phyloP scores from a whole-genome alignment of 305 asterid genomes.

The Stenogyne calaminthoides region DNA sequence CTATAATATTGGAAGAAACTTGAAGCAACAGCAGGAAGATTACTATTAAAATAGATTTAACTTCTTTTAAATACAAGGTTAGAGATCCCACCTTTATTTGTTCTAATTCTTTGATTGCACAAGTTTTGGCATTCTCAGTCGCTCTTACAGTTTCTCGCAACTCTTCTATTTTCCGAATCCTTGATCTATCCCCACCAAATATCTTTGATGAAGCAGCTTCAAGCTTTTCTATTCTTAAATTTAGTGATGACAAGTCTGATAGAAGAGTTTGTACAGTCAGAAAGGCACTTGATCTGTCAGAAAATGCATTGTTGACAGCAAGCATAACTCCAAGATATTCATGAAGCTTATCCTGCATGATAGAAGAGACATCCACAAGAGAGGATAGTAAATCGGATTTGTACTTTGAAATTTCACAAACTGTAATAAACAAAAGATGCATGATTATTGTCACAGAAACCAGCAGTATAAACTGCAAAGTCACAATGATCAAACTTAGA shows the following conservation, averaged over 20 bases:
- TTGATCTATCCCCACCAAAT: constrained; percentile 90
- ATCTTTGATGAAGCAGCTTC: constrained; percentile 92
- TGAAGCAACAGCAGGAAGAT: background rate
- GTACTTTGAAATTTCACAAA: constrained; percentile 5
- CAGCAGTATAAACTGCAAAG: constrained; percentile 15
- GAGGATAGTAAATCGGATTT: background rate
- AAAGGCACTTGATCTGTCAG: constrained; percentile 90
- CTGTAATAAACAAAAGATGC: background rate
- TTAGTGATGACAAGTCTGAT: constrained; percentile 75
- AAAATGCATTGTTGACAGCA: constrained; percentile 87
- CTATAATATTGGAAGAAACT: background rate
- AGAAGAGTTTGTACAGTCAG: constrained; percentile 88
- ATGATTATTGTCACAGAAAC: constrained; percentile 16
- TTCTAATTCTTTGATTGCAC: constrained; percentile 77
- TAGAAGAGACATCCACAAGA: background rate
- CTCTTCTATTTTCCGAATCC: constrained; percentile 89
- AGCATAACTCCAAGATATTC: constrained; percentile 94
- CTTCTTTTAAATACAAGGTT: constrained; percentile 6
- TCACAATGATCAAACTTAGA: constrained; percentile 7
- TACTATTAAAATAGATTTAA: background rate
- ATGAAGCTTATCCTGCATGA: constrained; percentile 85
- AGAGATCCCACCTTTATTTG: constrained; percentile 68
- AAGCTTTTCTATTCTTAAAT: constrained; percentile 82
- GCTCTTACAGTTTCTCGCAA: constrained; percentile 67
- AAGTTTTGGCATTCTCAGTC: constrained; percentile 75